These are phyloP conservation scores for Heliamphora exappendiculata DNA, from an alignment of 148 eudicot genomes.

Conservation along the genomic window DNA sequence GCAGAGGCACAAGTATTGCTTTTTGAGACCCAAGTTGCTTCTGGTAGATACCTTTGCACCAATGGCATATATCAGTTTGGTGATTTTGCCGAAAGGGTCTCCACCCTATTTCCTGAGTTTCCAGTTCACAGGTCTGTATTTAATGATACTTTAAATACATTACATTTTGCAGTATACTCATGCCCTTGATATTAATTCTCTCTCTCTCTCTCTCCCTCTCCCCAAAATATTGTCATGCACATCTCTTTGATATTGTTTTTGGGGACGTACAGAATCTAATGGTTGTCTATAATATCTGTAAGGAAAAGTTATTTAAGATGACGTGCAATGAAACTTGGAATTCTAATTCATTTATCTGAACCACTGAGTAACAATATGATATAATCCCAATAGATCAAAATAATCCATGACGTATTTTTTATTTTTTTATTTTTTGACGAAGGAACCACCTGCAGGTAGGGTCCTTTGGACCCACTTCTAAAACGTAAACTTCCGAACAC, in stretches of 20 bases:
- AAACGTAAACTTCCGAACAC: too few species aligned
- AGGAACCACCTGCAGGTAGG: too few species aligned
- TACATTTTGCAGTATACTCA: background rate
- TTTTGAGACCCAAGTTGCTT: constrained; percentile 60
- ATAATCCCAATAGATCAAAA: background rate
- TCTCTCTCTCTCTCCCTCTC: too few species aligned
- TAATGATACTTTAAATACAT: background rate
- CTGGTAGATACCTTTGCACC: constrained; percentile 84
- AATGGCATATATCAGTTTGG: constrained; percentile 83
- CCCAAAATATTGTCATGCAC: background rate
- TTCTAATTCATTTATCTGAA: background rate
- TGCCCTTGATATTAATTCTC: background rate
- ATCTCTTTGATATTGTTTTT: background rate
- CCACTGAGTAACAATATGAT: background rate
- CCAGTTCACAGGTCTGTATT: constrained; percentile 60
- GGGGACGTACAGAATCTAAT: background rate
- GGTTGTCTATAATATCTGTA: background rate
- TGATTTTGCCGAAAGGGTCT: constrained; percentile 64
- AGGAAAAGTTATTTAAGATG: background rate
- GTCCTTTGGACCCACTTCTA: too few species aligned
- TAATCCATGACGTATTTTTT: background rate
- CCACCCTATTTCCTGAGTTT: constrained; percentile 66
- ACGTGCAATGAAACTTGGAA: background rate
- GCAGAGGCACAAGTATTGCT: constrained; percentile 70
- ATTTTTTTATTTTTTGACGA: too few species aligned